Conservation (phyloP, 495 filamentous ascomycete genomes). For the Coniosporium apollinis region DNA sequence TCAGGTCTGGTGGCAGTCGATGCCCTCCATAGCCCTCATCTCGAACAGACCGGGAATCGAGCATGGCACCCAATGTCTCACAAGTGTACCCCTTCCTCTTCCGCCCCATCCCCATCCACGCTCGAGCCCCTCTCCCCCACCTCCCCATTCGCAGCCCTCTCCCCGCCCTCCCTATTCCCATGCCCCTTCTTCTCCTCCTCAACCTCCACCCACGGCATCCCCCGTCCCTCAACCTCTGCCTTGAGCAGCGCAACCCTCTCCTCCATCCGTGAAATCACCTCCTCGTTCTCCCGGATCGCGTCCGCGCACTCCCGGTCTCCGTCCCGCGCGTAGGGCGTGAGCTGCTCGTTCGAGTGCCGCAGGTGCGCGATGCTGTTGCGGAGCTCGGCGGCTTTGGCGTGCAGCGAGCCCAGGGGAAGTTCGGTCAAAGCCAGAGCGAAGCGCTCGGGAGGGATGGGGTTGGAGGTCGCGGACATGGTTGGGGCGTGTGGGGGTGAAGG, state of each 20-base stretch:
- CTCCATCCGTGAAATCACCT: conserved; percentile 55
- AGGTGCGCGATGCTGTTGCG: conserved; percentile 73
- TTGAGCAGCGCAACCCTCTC: conserved; percentile 51
- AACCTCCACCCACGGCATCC: conserved; percentile 49
- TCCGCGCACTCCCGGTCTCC: conserved; percentile 51
- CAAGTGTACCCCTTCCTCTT: too few species aligned
- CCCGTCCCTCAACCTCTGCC: conserved; percentile 58
- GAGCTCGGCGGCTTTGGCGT: conserved; percentile 67
- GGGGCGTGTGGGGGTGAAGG: not conserved
- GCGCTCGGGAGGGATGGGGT: conserved; percentile 41
- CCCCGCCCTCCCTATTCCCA: conserved; percentile 4
- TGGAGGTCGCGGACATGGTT: conserved; percentile 2
- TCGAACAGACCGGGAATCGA: too few species aligned
- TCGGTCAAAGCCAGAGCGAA: conserved; percentile 59
- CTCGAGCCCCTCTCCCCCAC: too few species aligned
- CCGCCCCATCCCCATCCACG: too few species aligned
- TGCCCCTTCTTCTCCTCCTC: conserved; percentile 16
- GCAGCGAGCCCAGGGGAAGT: conserved; percentile 52
- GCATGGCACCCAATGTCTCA: too few species aligned
- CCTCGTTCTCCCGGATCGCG: conserved; percentile 58
- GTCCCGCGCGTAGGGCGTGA: conserved; percentile 42
- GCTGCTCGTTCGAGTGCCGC: conserved; percentile 51
- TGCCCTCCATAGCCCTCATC: too few species aligned
- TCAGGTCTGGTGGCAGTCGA: too few species aligned
- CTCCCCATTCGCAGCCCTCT: conserved; percentile 19